These are phyloP conservation scores for Calycina herbarum DNA, from an alignment of 2,329 filamentous ascomycete genomes.

Conservation along the genomic window DNA sequence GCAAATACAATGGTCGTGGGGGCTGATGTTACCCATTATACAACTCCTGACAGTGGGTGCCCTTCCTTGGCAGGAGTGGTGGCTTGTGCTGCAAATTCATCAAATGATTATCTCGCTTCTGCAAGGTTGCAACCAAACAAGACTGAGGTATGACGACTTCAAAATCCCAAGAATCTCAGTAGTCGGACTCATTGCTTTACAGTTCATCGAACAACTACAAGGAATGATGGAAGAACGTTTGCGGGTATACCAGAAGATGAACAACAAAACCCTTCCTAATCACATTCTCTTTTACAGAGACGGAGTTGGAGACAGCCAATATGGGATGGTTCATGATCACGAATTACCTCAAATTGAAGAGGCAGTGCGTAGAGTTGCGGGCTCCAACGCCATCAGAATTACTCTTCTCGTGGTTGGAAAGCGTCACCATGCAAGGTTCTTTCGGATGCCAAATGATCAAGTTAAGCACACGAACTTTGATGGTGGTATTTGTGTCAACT, in stretches of 20 bases:
- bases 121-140: constrained; percentile 71
- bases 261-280: constrained; percentile 21
- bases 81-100: constrained; percentile 60
- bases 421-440: background rate
- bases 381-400: background rate
- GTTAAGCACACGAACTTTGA: background rate
- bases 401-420: background rate
- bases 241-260: constrained; percentile 27
- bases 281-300: constrained; percentile 35
- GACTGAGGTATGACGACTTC: constrained; percentile 61
- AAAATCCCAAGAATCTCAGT: constrained; percentile 35
- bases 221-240: constrained; percentile 22
- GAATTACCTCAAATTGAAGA: constrained; percentile 36
- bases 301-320: constrained; percentile 40
- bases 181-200: constrained; percentile 44
- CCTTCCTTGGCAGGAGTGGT: constrained; percentile 80
- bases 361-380: constrained; percentile 4
- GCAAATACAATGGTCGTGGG: constrained; percentile 80
- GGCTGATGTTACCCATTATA: constrained; percentile 81
- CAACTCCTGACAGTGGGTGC: constrained; percentile 50
- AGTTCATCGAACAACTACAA: constrained; percentile 41
- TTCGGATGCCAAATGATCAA: background rate
- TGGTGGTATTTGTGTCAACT: background rate
- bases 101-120: constrained; percentile 71
- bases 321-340: constrained; percentile 29